Base-by-base conservation (phyloP, 202 grass and related monocot genomes). In the Panicum virgatum region DNA sequence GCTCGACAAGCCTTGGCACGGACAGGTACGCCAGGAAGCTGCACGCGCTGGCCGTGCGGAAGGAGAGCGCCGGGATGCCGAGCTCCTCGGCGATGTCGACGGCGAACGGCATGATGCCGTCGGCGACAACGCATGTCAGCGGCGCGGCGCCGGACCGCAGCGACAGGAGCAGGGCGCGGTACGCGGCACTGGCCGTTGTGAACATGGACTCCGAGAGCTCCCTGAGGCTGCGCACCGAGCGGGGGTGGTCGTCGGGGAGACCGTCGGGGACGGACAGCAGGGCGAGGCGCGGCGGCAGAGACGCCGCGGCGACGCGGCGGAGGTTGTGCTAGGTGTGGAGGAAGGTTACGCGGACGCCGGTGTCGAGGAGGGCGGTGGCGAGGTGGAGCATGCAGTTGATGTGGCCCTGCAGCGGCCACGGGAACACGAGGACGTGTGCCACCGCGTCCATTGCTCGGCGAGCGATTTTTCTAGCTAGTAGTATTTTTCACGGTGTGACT, bases 261-360 rank as follows among this genome's bases (percentile, higher is more conserved):
- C 88, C 88, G 42, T 93, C 91, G 54, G 88, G 62, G 52, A 93
- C 69, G 47, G 78, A 86, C 39, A 73, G 29, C 75, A 90, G 90
- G n/a, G 71, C 83, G 62, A 94, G 70, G 27, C 72, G 73, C 65
- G 82, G 88, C 30, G 30, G 57, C 48, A 16, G 46, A 84, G 87
- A 27, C 25, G 60, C 48, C 16, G 25, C 0, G 46, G 23, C 37
- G 14, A 89, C 80, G 22, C 75, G 79, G 20, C 16, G 47, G 4
- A 44, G 84, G 71, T 40, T 94, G 86, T 89, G 68, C 4, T 83
- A 19, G 3, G 74, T 86, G 85, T 90, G 86, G 69, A 93, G 88
- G 71, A 90, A 82, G 6, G 91, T 88, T 38, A 86, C 83, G 25
- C 45, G 85, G 51, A 91, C 27, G 61, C 80, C 86, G 46, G 86